These are phyloP conservation scores for Fraxinus greggii DNA, from an alignment of 305 asterid species.

Conservation along the genomic window DNA sequence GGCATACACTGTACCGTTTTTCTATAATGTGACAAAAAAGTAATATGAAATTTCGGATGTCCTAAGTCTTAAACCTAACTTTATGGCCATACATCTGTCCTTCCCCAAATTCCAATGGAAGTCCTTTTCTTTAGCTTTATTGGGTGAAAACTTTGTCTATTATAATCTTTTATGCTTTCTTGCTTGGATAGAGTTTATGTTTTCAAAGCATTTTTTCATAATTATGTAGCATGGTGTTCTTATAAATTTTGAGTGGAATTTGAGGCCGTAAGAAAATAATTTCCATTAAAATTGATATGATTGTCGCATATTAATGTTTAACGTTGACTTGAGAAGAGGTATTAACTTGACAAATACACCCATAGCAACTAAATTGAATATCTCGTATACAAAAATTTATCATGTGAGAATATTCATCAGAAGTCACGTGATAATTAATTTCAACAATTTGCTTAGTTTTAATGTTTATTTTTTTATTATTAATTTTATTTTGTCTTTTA, in stretches of 20 bases:
- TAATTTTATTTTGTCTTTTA: too few species aligned
- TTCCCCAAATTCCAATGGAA: conserved; percentile 14
- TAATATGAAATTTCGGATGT: not conserved
- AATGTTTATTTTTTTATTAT: too few species aligned
- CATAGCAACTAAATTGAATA: too few species aligned
- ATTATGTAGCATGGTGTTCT: not conserved
- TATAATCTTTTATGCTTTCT: not conserved
- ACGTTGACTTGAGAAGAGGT: too few species aligned
- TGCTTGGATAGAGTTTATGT: not conserved
- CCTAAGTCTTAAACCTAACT: not conserved
- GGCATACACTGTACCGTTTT: not conserved
- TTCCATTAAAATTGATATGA: too few species aligned
- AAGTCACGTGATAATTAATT: too few species aligned
- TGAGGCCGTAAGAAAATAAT: too few species aligned
- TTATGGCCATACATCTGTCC: not conserved
- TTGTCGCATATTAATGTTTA: too few species aligned
- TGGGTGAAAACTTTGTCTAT: conserved; percentile 20
- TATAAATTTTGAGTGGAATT: not conserved
- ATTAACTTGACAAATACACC: too few species aligned
- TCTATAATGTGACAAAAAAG: not conserved
- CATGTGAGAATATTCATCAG: too few species aligned
- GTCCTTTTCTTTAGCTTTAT: conserved; percentile 18
- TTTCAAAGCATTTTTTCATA: not conserved
- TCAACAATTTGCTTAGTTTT: too few species aligned
- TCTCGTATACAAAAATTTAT: too few species aligned